phyloP scores from a whole-genome alignment of 2,329 filamentous ascomycete species.

The Sporothrix variecibatus region DNA sequence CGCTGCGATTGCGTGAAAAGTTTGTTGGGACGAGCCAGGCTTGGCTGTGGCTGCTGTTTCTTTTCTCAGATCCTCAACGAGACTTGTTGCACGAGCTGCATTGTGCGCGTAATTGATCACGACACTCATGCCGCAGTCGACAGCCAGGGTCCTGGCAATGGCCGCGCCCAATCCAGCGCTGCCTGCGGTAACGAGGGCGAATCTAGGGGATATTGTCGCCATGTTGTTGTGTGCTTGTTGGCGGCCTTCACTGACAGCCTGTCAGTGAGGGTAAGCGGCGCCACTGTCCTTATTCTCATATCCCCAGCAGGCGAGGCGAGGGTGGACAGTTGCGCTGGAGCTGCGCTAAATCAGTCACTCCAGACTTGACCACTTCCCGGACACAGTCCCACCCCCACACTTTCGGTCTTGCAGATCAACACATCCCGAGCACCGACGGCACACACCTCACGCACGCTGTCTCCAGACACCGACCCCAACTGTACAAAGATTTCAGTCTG shows the following conservation, averaged over 20 bases:
- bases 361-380: slow-evolving; percentile 19
- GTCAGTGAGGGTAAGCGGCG: too few relatives aligned
- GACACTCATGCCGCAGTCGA: slow-evolving; percentile 64
- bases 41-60: too few relatives aligned
- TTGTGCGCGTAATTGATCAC: slow-evolving; percentile 73
- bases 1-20: slow-evolving; percentile 59
- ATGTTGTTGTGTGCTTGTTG: too few relatives aligned
- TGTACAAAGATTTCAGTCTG: too few relatives aligned
- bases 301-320: too few relatives aligned
- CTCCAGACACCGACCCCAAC: too few relatives aligned
- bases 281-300: too few relatives aligned
- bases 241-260: neutral
- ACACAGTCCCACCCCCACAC: neutral
- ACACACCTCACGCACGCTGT: too few relatives aligned
- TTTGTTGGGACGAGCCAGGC: neutral
- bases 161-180: slow-evolving; percentile 70
- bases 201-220: slow-evolving; percentile 25
- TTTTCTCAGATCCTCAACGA: slow-evolving; percentile 55
- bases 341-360: too few relatives aligned
- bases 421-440: neutral
- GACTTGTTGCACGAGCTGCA: slow-evolving; percentile 57
- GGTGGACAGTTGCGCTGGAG: too few relatives aligned
- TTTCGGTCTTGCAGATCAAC: neutral
- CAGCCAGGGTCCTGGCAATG: slow-evolving; percentile 66
- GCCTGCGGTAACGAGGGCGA: slow-evolving; percentile 52